Conservation (phyloP, 345 rosid genomes). For the Garcia nutans region DNA sequence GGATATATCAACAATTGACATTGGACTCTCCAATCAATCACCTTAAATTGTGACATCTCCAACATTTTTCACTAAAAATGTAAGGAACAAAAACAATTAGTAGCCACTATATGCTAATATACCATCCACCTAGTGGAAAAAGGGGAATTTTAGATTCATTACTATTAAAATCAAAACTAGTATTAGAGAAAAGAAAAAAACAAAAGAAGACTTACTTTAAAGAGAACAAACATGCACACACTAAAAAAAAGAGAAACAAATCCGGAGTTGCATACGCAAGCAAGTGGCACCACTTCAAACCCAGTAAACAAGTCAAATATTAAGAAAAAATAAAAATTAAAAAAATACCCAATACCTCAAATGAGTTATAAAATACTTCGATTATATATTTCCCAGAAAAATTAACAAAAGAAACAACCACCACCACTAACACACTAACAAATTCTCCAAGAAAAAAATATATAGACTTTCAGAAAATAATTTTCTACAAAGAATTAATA, state of each 20-base stretch:
- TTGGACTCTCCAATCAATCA: background rate
- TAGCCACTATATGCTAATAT: background rate
- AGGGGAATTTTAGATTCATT: background rate
- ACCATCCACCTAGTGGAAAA: background rate
- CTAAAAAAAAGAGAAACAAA: background rate
- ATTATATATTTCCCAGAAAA: slow-evolving; percentile 11
- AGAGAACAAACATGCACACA: background rate
- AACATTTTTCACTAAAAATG: background rate
- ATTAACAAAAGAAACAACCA: background rate
- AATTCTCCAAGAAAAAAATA: background rate
- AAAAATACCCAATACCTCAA: slow-evolving; percentile 11
- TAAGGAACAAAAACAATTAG: background rate
- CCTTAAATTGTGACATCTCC: background rate
- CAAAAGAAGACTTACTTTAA: background rate
- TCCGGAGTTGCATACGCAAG: background rate
- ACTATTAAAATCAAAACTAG: background rate
- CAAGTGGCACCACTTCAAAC: background rate
- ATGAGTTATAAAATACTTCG: slow-evolving; percentile 2
- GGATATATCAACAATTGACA: background rate
- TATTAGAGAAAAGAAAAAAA: background rate
- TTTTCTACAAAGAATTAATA: background rate
- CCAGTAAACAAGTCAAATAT: background rate
- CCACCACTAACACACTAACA: background rate
- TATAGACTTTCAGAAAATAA: background rate
- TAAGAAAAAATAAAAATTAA: background rate